Conservation (phyloP, 78 protist species). For the Dictyostelium firmibasis region DNA sequence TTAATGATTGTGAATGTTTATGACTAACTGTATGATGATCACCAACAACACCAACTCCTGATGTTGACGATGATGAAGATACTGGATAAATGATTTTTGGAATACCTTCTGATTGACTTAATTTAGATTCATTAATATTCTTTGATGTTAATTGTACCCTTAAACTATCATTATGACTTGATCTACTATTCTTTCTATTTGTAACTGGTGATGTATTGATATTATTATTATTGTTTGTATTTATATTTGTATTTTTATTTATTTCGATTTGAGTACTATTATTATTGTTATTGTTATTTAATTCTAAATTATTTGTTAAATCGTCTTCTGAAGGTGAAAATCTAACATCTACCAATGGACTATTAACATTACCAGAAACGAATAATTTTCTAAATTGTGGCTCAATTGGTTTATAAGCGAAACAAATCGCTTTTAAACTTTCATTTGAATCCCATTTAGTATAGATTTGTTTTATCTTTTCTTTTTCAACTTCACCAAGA, state of each 20-base stretch:
- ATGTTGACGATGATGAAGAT: not conserved
- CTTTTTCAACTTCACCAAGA: slow-evolving; percentile 29
- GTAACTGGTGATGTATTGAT: not conserved
- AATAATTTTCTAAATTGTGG: slow-evolving; percentile 42
- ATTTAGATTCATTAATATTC: not conserved
- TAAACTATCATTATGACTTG: not conserved
- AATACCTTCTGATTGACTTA: not conserved
- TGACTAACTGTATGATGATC: not conserved
- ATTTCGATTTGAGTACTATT: not conserved
- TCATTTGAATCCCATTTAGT: slow-evolving; percentile 49
- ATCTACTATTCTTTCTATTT: slow-evolving; percentile 14
- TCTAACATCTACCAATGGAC: slow-evolving; percentile 74
- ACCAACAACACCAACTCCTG: too few species aligned
- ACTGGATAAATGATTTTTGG: not conserved
- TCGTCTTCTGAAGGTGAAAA: slow-evolving; percentile 3
- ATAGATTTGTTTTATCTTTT: slow-evolving; percentile 27
- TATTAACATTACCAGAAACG: slow-evolving; percentile 39
- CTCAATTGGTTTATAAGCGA: slow-evolving; percentile 73
- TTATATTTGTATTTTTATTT: not conserved
- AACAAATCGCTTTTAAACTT: slow-evolving; percentile 57
- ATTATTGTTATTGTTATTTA: not conserved
- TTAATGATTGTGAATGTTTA: not conserved
- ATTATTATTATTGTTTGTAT: not conserved
- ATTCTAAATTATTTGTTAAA: not conserved
- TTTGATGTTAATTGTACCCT: not conserved